Evolutionary conservation across 345 rosid species (phyloP).

Genomic region (Psidium friedrichsthalianum): DNA sequence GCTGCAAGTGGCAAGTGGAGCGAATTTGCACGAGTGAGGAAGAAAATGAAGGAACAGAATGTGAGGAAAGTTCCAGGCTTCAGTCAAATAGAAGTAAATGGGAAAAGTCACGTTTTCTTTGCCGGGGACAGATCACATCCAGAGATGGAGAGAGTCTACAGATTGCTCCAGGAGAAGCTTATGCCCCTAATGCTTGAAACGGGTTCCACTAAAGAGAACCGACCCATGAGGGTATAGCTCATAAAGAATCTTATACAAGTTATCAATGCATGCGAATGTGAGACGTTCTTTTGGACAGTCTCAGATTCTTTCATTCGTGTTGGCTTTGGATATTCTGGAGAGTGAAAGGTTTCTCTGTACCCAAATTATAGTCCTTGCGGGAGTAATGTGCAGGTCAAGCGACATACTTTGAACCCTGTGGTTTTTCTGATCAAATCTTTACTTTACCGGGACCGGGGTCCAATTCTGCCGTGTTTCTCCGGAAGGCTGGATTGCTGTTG

Average conservation of each 20-base stretch:
- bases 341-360: background rate
- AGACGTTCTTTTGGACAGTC: background rate
- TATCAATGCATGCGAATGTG: background rate
- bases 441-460: background rate
- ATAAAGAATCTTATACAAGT: background rate
- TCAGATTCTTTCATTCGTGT: background rate
- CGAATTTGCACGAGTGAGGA: conserved; percentile 26
- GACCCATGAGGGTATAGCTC: background rate
- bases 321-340: background rate
- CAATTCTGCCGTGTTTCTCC: background rate
- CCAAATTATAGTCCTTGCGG: background rate
- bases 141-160: conserved; percentile 15
- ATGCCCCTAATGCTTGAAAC: conserved; percentile 11
- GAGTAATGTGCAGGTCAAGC: background rate
- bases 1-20: conserved; percentile 25
- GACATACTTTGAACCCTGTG: background rate
- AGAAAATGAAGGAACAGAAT: conserved; percentile 24
- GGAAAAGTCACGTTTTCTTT: conserved; percentile 20
- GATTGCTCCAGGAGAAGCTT: conserved; percentile 9
- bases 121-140: conserved; percentile 29
- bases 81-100: conserved; percentile 26
- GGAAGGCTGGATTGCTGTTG: background rate
- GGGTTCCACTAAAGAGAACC: conserved; percentile 1
- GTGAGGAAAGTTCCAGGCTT: conserved; percentile 28
- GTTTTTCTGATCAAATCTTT: background rate